Evolutionary conservation across 1,284 basidiomycete species (phyloP).

Genomic region (Cystobasidiaceae sp.): DNA sequence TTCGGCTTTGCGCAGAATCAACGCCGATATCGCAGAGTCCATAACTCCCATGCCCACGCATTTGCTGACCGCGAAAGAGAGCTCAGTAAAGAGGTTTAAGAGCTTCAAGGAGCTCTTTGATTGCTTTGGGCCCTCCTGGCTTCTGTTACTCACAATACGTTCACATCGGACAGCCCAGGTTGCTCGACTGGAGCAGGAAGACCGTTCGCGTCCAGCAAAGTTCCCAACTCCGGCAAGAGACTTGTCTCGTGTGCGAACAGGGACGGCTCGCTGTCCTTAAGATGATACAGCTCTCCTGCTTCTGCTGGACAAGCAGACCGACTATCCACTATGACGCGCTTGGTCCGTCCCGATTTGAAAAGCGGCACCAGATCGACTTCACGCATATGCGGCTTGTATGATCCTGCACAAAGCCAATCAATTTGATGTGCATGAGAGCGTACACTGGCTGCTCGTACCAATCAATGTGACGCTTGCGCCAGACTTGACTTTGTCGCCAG

Average conservation of each 20-base stretch:
- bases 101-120: no score
- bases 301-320: constrained; percentile 36
- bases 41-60: constrained; percentile 40
- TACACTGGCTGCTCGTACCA: background rate
- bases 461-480: constrained; percentile 37
- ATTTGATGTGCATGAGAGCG: no score
- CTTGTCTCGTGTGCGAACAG: background rate
- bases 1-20: constrained; percentile 34
- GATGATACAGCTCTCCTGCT: constrained; percentile 39
- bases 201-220: no score
- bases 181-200: background rate
- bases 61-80: no score
- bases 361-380: constrained; percentile 35
- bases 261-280: background rate
- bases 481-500: constrained; percentile 26
- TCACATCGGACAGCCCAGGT: no score
- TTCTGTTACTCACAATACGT: constrained; percentile 22
- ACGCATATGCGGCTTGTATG: constrained; percentile 39
- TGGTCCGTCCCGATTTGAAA: background rate
- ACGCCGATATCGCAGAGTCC: constrained; percentile 38
- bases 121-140: no score
- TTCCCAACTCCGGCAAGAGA: constrained; percentile 8
- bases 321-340: constrained; percentile 37
- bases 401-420: constrained; percentile 34
- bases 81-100: no score